A percentile compares a stretch with the other conserved stretches of the same genome.
Evolutionary conservation across 2,329 filamentous ascomycete species (phyloP).

Genomic region (Lecanicillium sp.): DNA sequence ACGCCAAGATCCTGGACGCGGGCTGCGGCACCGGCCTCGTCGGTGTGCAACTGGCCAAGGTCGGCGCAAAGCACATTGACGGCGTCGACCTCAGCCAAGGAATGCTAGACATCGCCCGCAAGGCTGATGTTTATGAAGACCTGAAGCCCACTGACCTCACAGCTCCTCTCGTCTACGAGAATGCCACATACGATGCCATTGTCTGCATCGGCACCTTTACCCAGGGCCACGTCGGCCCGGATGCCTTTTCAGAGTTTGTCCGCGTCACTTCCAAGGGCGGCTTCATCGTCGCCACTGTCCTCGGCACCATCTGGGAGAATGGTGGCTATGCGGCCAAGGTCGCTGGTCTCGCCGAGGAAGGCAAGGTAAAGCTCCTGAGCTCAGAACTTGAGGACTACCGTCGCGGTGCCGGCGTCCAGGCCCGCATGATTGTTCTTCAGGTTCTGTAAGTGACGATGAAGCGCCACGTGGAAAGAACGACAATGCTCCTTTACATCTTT

Average conservation of each 20-base stretch:
- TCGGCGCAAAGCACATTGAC: conserved; percentile 36
- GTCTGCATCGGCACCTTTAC: conserved; percentile 48
- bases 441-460: conserved; percentile 11
- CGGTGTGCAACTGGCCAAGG: conserved; percentile 34
- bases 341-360: conserved; percentile 22
- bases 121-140: conserved; percentile 36
- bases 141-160: conserved; percentile 39
- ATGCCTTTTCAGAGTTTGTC: conserved; percentile 39
- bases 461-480: too few relatives aligned
- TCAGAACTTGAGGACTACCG: conserved; percentile 23
- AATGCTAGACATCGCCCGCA: conserved; percentile 44
- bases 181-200: conserved; percentile 39
- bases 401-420: conserved; percentile 20
- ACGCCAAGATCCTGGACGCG: conserved; percentile 34
- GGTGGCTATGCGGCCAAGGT: conserved; percentile 39
- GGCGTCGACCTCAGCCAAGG: conserved; percentile 43
- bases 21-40: conserved; percentile 50
- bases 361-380: conserved; percentile 19
- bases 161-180: conserved; percentile 26
- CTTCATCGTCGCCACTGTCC: conserved; percentile 40
- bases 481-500: too few relatives aligned
- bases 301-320: conserved; percentile 39
- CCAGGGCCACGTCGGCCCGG: conserved; percentile 44
- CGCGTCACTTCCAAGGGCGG: conserved; percentile 38
- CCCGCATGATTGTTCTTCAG: conserved; percentile 22